Evolutionary conservation across 768 basidiomycete genomes (phyloP), one percentile per base, ranked within the genome.

Genomic region (Russula vinacea): DNA sequence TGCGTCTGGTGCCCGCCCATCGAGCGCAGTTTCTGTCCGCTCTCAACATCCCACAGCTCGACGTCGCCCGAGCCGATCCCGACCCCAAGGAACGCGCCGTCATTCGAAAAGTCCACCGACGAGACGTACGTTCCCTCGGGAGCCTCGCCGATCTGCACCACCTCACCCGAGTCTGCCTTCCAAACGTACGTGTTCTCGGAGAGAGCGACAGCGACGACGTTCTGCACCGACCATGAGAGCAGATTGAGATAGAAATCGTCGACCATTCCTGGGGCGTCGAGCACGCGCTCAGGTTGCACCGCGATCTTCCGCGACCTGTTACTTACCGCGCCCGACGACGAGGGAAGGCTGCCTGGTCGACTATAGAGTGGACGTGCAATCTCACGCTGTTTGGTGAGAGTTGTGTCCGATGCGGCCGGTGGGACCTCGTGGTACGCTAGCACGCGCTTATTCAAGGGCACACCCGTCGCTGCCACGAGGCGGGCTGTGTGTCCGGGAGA

Each of bases 201-300:
- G 13, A 99, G 83, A 0, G 90, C 96, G 60, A 99, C 95, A 2
- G 90, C 94, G 13, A 99, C 85, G 32, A 87, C 77, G 74, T 98
- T 98, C 68, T 84, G 83, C 47, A 81, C 82, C 40, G 89, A 90
- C 97, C 97, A 99, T 19, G 88, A 83, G 57, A 98, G 74, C 58
- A 99, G 80, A 74, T 98, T 99, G 71, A 99, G 85, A 72, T 99
- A 99, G 74, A 96, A 99, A 74, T 99, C 97, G 68, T 98, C 94
- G 11, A 87, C 81, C 81, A 91, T 87, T 7, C 92, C 92, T 0
- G 94, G 94, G 0, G 96, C 96, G 70, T 98, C 97, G 11, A 99
- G 81, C 9, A 98, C 94, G n/a, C 94, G 84, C 70, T 96, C 91
- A 0, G 96, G 92, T 26, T 87, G 84, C 0, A 90, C 90, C 0